Base-by-base conservation (phyloP, 2,329 filamentous ascomycete genomes). In the Xylaria sp. region DNA sequence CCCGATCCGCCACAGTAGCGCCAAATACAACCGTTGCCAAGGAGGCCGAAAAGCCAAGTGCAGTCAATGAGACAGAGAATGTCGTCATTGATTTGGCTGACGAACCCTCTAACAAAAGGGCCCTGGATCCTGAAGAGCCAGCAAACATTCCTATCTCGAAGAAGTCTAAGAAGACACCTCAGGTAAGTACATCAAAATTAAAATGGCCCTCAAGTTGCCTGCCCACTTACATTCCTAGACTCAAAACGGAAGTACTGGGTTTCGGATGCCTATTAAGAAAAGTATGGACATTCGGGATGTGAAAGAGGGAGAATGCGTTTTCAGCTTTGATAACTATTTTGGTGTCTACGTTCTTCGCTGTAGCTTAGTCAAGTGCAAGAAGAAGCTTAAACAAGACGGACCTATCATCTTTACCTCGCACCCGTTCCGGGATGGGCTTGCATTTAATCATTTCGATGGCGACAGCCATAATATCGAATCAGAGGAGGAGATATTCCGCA, bases 301-400 rank as follows among this genome's bases (percentile, higher is more conserved):
- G 28, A 20, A 58, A 13, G 17, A 40, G 5, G 51, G 40, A 2
- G 67, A 70, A 48, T 70, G 60, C 60, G 59, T 67, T 6, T 70
- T 64, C 57, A 67, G 49, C 31, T 59, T 31, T 26, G 23, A 36
- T n/a, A 44, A n/a, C n/a, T 58, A 59, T 15, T 2, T 10, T 9
- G 67, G 60, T 17, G 54, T 61, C 20, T 70, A 67, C 17, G 42
- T 67, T 11, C 64, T 70, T 31, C 67, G 67, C 42, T 70, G 67
- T 42, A 67, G 56, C n/a, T 7, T n/a, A 6, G 13, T n/a, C 17
- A 59, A 53, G 28, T 70, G 67, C 51, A 70, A 58, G 42, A 66
- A 62, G 44, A 42, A 7, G 4, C 56, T 70, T 9, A 46, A 36
- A 5, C 44, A 36, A 54, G 67, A 66, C 1, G 59, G 58, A 0